Evolutionary conservation across 495 filamentous ascomycete species (phyloP), one percentile per base, ranked within the genome.

Genomic region (Penicillium paradoxum): DNA sequence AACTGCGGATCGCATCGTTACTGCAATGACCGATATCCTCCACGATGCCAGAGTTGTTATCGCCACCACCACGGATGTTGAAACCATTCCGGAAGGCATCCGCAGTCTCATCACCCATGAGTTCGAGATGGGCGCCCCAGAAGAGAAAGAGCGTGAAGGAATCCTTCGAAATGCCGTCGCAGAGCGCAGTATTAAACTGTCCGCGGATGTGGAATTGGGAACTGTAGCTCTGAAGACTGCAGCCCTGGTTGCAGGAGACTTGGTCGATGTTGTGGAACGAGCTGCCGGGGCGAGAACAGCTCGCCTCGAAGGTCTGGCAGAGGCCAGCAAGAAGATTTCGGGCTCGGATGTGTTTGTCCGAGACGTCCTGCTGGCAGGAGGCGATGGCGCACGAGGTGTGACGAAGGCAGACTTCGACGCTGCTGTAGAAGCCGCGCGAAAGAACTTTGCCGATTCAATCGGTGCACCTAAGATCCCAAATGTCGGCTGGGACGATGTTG

Each of bases 391-490:
- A 15, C 80, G 82, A 8, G 88, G 84, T 29, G 76, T 99, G 18
- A 91, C 82, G n/a, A 90, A 87, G 60, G 75, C 80, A 2, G 93
- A 99, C 69, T 93, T 97, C 52, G 89, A 95, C 58, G 64, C 83
- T 15, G 93, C 93, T 0, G 90, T 97, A 6, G 95, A 97, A 47
- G 88, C 89, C 15, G 93, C 95, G 2, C 84, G 93, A 30, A 95
- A 96, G 78, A 97, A 96, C 67, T 97, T 99, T 63, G 89, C 92
- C 4, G 95, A 97, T 67, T 83, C 91, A 10, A 97, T 99, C 58
- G 95, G 95, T 38, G 95, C 93, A 29, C 93, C 93, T 1, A 97
- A 97, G 78, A 98, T 98, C 61, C 93, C 93, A 11, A 96, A 96
- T 59, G 95, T 99, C 3, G 81, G 81, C 48, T 97, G 95, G 95